These are phyloP conservation scores for Cercospora sp. DNA, from an alignment of 2,329 filamentous ascomycete genomes.

Conservation along the genomic window DNA sequence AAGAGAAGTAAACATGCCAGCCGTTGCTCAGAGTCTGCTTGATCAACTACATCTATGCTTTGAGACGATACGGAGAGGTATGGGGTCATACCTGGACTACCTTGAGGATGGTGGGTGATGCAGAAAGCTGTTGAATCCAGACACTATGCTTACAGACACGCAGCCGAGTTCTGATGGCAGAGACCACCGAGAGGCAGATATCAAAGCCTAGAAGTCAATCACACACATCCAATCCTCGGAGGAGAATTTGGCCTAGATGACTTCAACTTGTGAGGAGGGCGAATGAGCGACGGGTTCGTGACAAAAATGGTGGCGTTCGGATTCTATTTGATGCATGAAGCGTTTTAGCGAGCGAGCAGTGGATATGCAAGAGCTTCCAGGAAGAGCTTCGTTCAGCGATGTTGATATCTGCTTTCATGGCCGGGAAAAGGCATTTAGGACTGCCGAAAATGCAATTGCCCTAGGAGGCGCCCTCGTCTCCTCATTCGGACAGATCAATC, in stretches of 20 bases:
- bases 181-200: not conserved
- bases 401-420: too few species aligned
- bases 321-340: not conserved
- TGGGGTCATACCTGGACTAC: not conserved
- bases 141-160: not conserved
- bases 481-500: too few species aligned
- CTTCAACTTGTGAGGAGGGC: not conserved
- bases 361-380: not conserved
- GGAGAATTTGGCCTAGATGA: not conserved
- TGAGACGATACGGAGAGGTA: conserved; percentile 1
- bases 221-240: not conserved
- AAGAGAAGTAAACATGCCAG: conserved; percentile 2
- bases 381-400: not conserved
- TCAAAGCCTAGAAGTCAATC: not conserved
- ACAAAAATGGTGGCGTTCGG: not conserved
- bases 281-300: too few species aligned
- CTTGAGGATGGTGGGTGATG: conserved; percentile 5
- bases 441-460: too few species aligned
- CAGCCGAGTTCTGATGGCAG: not conserved
- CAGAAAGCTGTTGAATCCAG: not conserved
- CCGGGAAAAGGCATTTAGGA: too few species aligned
- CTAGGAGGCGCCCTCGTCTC: too few species aligned
- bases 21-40: conserved; percentile 6
- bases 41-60: conserved; percentile 1
- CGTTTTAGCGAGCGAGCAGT: conserved; percentile 1